Percentiles rank a stretch among this genome's conserved stretches.
Evolutionary conservation across 768 basidiomycete species (phyloP).

Genomic region (Amanita rubescens): DNA sequence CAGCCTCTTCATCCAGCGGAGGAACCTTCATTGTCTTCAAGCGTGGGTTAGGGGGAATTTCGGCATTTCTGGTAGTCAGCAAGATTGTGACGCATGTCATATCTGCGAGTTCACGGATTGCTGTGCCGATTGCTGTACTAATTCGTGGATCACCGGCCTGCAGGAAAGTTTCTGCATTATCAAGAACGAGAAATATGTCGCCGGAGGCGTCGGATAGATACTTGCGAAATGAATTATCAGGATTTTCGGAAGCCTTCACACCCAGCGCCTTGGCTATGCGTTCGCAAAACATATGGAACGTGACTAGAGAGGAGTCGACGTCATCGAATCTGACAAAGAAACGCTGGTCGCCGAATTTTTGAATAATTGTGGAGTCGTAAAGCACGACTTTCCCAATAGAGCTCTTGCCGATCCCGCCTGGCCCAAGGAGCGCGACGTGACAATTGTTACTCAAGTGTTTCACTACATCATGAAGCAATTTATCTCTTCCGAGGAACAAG

Average conservation of each 20-base stretch:
- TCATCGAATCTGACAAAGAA: slow-evolving; percentile 11
- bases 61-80: neutral
- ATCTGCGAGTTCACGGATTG: neutral
- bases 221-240: neutral
- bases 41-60: neutral
- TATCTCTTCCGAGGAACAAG: neutral
- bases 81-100: neutral
- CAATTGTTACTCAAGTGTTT: neutral
- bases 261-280: neutral
- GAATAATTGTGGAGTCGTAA: neutral
- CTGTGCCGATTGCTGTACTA: too few relatives aligned
- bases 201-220: neutral
- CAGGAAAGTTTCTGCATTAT: neutral
- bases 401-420: slow-evolving; percentile 12
- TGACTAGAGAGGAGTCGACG: neutral
- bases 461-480: neutral
- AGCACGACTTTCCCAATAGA: slow-evolving; percentile 9
- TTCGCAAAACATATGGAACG: neutral
- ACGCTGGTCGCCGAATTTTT: slow-evolving; percentile 5
- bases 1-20: neutral
- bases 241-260: neutral
- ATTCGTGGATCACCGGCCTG: neutral
- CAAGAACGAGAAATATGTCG: neutral
- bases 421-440: slow-evolving; percentile 10
- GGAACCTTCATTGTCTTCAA: neutral